These are phyloP conservation scores for Mrakia blollopis DNA, from an alignment of 768 basidiomycete genomes.

Conservation along the genomic window DNA sequence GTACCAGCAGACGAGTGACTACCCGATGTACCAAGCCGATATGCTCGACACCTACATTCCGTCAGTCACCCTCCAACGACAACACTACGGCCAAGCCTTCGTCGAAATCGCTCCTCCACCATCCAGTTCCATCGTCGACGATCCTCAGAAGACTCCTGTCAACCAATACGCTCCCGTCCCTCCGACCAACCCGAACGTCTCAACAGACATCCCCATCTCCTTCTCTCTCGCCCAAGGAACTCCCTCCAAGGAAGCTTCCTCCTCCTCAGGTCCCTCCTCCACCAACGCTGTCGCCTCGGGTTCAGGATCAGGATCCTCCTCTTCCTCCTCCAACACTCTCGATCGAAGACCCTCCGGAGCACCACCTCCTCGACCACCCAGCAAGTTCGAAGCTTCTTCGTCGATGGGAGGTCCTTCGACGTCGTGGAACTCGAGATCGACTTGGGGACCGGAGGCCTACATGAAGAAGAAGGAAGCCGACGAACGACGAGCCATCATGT, in stretches of 20 bases:
- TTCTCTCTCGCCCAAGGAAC: neutral
- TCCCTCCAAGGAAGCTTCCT: too few species aligned
- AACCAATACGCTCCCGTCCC: neutral
- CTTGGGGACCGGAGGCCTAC: neutral
- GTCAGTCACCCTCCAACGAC: neutral
- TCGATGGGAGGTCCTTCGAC: neutral
- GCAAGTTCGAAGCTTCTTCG: neutral
- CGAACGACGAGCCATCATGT: neutral
- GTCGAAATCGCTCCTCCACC: neutral
- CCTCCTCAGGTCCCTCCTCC: too few species aligned
- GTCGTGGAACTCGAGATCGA: neutral
- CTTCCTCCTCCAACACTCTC: neutral
- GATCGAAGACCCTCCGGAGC: neutral
- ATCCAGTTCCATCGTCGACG: neutral
- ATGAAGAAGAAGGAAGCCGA: neutral
- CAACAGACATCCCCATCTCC: neutral
- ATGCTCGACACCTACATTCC: neutral
- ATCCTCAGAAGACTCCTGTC: neutral
- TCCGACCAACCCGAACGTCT: neutral
- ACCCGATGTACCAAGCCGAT: neutral
- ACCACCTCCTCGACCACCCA: neutral
- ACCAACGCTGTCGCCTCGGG: too few species aligned
- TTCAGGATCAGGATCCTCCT: neutral
- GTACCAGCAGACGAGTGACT: constrained; percentile 22
- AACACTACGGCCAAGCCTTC: neutral